Evolutionary conservation across 2,329 filamentous ascomycete species (phyloP), one percentile per base, ranked within the genome.

Genomic region (Nigrospora osmanthi): DNA sequence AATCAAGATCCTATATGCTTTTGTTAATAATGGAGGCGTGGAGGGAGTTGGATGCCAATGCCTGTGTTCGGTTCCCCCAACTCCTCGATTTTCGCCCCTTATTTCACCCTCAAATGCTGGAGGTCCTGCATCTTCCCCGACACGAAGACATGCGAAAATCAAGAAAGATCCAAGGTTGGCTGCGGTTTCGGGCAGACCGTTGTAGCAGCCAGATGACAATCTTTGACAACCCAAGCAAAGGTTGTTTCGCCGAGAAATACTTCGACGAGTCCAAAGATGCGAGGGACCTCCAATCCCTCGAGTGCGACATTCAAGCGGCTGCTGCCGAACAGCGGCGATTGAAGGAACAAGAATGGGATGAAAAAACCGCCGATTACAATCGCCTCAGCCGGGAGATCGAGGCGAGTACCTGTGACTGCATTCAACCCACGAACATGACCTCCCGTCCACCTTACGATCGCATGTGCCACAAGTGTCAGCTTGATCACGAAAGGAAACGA

Each of bases 1-100:
- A 75, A 37, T 66, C 73, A 17, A 71, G 69, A 49, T 78, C 77
- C 11, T 46, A 61, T 0, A 69, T 76, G 54, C 57, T 83, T 1
- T 62, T 85, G 1, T 70, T 63, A 9, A 40, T 78, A 0, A 69
- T 84, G 56, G 72, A 80, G 45, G 50, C 78, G 0, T 86, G 80
- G 81, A 56, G 73, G 2, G 52, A 57, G 2, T 68, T 83, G 56
- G 82, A 86, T 48, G 51, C 61, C 11, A 57, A 56, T 12, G 70
- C 73, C 1, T 61, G 65, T 0, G 7, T 40, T 0, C 44, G 50
- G 1, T 76, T 66, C 40, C 71, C 73, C 0, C 57, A 83, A 0
- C 57, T 86, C 0, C 23, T 40, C 0, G 58, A 75, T 0, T 85
- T 72, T 44, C 64, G 75, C 28, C 75, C 80, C 0, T 61, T 66